Base-by-base conservation (phyloP, 495 filamentous ascomycete genomes). In the Hypoxylon subgilvum region DNA sequence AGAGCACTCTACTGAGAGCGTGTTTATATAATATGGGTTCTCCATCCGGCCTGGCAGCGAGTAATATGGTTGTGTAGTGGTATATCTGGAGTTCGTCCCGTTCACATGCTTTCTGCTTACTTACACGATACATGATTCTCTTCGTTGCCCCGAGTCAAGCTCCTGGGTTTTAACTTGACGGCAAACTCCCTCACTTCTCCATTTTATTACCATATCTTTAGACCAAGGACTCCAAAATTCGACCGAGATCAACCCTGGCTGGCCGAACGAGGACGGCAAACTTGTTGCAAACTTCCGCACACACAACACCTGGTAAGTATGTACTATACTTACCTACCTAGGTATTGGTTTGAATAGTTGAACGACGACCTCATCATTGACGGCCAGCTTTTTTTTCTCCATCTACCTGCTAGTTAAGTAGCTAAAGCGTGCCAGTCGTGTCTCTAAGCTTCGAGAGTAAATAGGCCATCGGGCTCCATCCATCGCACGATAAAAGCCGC, bases 221-320 rank as follows among this genome's bases (percentile, higher is more conserved):
- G 46, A 46, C 50, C 38, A 41, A 59, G 44, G 19, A 46, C 40
- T 55, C 47, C 39, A 54, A 39, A 64, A 55, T 64, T 59, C 61
- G 54, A 48, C 61, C 61, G 54, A 64, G 44, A 58, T 54, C 61
- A 43, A 13, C 17, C 44, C 61, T 50, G 44, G 54, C 36, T 48
- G 38, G 17, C 7, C 48, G 42, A 57, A 45, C 34, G 30, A 8
- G 16, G 30, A 54, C 49, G 44, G 53, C 61, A 54, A 64, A 64
- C 44, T 45, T 42, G 30, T 46, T n/a, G 32, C 40, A 42, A 38
- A 36, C 41, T 27, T 44, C 17, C 51, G 19, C 7, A 32, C 32
- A 41, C 45, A 35, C 40, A 40, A 51, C 34, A 55, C 49, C 51
- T 49, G 39, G 58, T 39, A 32, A 23, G 18, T 3, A 34, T 35